Conservation (phyloP, 1,139 yeast genomes). For the Citeromyces hawaiiensis region DNA sequence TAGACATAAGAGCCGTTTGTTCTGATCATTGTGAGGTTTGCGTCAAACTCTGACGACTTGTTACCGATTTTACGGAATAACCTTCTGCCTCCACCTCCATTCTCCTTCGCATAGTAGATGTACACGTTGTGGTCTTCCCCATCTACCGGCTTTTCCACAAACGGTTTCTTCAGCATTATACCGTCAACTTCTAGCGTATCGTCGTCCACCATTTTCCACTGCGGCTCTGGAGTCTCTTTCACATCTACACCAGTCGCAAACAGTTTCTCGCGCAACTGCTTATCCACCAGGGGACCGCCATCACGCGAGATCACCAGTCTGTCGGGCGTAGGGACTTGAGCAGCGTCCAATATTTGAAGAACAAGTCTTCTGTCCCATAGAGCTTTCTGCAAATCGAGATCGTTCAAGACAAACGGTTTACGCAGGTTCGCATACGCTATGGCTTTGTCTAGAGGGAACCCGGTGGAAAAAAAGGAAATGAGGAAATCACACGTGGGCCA, state of each 20-base stretch:
- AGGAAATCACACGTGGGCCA: constrained; percentile 99
- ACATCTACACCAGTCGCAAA: constrained; percentile 47
- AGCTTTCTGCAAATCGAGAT: constrained; percentile 80
- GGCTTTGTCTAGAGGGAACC: constrained; percentile 94
- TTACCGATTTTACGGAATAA: constrained; percentile 93
- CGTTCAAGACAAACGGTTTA: constrained; percentile 84
- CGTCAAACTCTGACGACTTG: constrained; percentile 93
- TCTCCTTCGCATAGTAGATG: constrained; percentile 75
- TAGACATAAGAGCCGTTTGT: constrained; percentile 87
- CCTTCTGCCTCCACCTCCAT: constrained; percentile 96
- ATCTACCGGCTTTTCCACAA: constrained; percentile 96
- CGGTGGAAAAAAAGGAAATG: constrained; percentile 86
- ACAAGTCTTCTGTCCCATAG: constrained; percentile 95
- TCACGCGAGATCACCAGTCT: constrained; percentile 86
- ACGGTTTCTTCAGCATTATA: constrained; percentile 64
- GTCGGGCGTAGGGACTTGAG: constrained; percentile 78
- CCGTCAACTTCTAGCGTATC: constrained; percentile 81
- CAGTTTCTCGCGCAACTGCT: constrained; percentile 41
- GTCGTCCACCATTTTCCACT: constrained; percentile 79
- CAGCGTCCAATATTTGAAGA: constrained; percentile 65
- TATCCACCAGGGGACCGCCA: constrained; percentile 87
- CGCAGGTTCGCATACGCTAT: constrained; percentile 80
- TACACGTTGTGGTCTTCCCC: constrained; percentile 98
- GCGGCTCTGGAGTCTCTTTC: constrained; percentile 43
- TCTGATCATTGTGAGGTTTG: constrained; percentile 59